A percentile compares a stretch with the other conserved stretches of the same genome.
Evolutionary conservation across 2,329 filamentous ascomycete genomes (phyloP).

Genomic region (Biscogniauxia sp.): DNA sequence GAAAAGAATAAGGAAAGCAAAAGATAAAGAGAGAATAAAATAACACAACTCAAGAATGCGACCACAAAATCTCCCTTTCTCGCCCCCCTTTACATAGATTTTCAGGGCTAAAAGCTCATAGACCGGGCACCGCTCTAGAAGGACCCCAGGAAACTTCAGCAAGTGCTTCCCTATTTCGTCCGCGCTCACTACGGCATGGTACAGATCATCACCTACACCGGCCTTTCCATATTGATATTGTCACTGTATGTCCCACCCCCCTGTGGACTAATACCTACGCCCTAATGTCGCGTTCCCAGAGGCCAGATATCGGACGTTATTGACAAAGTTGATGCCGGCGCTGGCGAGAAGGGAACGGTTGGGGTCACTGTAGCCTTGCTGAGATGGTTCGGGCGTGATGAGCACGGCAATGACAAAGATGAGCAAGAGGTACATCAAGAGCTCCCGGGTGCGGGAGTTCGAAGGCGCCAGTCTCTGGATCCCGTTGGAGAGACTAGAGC

Average conservation of each 20-base stretch:
- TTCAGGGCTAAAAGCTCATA: background rate
- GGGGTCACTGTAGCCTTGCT: too few species aligned
- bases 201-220: too few species aligned
- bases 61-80: background rate
- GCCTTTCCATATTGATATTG: too few species aligned
- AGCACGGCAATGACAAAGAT: background rate
- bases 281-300: too few species aligned
- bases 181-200: too few species aligned
- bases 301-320: background rate
- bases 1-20: background rate
- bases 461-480: background rate
- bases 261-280: too few species aligned
- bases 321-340: background rate
- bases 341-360: background rate
- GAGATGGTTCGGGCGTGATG: background rate
- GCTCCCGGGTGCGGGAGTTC: background rate
- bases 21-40: background rate
- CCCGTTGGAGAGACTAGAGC: background rate
- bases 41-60: background rate
- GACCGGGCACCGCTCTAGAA: too few species aligned
- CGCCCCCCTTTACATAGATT: background rate
- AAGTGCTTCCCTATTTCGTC: too few species aligned
- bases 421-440: background rate
- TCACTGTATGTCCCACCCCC: too few species aligned
- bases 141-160: too few species aligned